Evolutionary conservation across 768 basidiomycete genomes (phyloP).

Genomic region (Krasilnikovozyma curviuscula): DNA sequence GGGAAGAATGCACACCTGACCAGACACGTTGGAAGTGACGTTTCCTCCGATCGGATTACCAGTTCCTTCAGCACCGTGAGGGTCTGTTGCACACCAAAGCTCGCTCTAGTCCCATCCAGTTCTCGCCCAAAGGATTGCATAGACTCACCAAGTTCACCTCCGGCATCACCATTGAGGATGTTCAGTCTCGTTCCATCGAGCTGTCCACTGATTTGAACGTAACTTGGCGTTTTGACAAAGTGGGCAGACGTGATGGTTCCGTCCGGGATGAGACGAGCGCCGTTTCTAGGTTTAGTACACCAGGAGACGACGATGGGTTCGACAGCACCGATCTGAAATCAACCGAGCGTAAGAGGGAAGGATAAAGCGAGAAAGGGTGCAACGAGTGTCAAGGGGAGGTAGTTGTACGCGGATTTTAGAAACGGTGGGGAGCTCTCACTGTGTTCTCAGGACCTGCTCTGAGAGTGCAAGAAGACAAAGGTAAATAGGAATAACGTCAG

Average conservation of each 20-base stretch:
- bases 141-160: constrained; percentile 27
- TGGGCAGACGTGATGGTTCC: constrained; percentile 27
- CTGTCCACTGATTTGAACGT: neutral
- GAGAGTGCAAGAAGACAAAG: neutral
- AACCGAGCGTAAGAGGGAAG: constrained; percentile 27
- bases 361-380: constrained; percentile 29
- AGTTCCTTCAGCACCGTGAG: constrained; percentile 22
- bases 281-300: neutral
- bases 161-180: constrained; percentile 28
- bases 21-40: constrained; percentile 27
- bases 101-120: too few relatives aligned
- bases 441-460: constrained; percentile 8
- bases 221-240: constrained; percentile 29
- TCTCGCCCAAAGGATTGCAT: neutral
- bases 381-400: neutral
- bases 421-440: neutral
- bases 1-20: too few relatives aligned
- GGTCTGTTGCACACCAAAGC: too few relatives aligned
- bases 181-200: constrained; percentile 31
- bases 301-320: too few relatives aligned
- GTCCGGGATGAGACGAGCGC: constrained; percentile 27
- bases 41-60: constrained; percentile 30
- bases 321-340: constrained; percentile 10
- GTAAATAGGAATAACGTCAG: neutral
- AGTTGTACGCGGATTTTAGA: neutral